These are phyloP conservation scores for Fusarium incarnatum DNA, from an alignment of 2,329 filamentous ascomycete genomes.

Conservation along the genomic window DNA sequence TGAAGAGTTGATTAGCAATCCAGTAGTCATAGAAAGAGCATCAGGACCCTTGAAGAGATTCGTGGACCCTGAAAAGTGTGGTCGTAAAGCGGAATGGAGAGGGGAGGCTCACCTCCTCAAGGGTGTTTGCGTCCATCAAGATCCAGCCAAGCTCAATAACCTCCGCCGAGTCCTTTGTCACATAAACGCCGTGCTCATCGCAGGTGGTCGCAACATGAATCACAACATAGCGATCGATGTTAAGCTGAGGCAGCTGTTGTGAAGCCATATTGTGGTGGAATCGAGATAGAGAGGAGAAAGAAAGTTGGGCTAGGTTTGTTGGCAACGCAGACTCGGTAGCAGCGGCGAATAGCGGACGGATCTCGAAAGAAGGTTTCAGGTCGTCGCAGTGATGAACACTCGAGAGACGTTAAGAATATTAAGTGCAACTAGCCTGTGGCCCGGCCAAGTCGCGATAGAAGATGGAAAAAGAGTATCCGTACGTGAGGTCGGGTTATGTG, in stretches of 20 bases:
- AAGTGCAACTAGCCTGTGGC: constrained; percentile 53
- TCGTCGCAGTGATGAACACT: constrained; percentile 38
- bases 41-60: background rate
- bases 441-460: constrained; percentile 52
- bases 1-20: constrained; percentile 28
- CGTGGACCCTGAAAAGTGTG: constrained; percentile 11
- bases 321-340: constrained; percentile 29
- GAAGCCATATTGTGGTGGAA: constrained; percentile 53
- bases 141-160: constrained; percentile 99
- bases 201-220: constrained; percentile 99
- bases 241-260: constrained; percentile 66
- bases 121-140: constrained; percentile 87
- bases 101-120: constrained; percentile 81
- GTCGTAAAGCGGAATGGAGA: constrained; percentile 12
- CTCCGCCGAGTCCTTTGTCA: constrained; percentile 98
- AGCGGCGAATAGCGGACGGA: constrained; percentile 26
- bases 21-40: background rate
- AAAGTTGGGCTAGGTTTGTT: constrained; percentile 36
- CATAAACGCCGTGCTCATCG: constrained; percentile 98
- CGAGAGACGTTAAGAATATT: constrained; percentile 36
- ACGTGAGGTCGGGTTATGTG: constrained; percentile 40
- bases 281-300: constrained; percentile 38
- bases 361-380: constrained; percentile 23
- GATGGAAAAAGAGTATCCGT: constrained; percentile 35
- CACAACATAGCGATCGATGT: constrained; percentile 95